These are phyloP conservation scores for Tolypocladium pustulatum DNA, from an alignment of 2,329 filamentous ascomycete species.

Conservation along the genomic window DNA sequence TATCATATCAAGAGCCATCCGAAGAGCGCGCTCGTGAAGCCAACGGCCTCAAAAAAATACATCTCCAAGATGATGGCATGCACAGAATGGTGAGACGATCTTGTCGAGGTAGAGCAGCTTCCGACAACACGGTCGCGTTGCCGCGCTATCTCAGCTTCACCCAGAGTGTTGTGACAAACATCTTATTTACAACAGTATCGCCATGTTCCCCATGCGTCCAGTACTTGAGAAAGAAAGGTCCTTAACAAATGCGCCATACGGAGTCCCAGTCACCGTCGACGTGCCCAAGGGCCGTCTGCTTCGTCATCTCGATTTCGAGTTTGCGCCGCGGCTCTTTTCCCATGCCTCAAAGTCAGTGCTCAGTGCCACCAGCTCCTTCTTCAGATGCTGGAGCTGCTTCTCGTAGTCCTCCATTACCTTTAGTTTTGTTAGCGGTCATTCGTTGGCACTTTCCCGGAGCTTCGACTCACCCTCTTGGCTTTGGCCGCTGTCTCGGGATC, in stretches of 20 bases:
- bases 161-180: not conserved
- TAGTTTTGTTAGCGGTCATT: conserved; percentile 6
- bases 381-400: conserved; percentile 66
- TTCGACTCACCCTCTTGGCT: conserved; percentile 57
- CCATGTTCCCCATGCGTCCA: not conserved
- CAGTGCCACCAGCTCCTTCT: conserved; percentile 57
- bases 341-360: conserved; percentile 46
- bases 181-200: not conserved
- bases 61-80: not conserved
- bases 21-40: not conserved
- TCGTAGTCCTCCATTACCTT: conserved; percentile 75
- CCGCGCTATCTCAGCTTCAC: not conserved
- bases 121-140: not conserved
- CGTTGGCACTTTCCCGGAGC: not conserved
- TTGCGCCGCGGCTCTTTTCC: conserved; percentile 38
- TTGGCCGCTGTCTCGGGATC: conserved; percentile 61
- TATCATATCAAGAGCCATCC: not conserved
- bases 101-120: not conserved
- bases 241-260: not conserved
- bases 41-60: not conserved
- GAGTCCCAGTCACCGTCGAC: not conserved
- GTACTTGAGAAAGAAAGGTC: not conserved
- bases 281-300: not conserved
- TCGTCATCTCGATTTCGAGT: conserved; percentile 20
- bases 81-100: not conserved